These are phyloP conservation scores for Exophiala sideris DNA, from an alignment of 2,329 filamentous ascomycete species.

Conservation along the genomic window DNA sequence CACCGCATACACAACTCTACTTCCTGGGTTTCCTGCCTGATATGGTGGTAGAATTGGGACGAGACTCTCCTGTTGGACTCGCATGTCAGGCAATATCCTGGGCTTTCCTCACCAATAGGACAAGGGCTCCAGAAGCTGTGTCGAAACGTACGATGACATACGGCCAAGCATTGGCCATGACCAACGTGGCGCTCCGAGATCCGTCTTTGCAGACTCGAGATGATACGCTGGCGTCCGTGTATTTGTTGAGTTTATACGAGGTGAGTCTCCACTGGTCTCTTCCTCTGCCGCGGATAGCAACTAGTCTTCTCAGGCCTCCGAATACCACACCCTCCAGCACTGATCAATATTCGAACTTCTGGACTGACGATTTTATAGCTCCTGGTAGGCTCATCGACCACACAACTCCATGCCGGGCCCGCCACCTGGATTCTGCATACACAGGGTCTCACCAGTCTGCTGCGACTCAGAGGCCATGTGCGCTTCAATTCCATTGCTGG, in stretches of 20 bases:
- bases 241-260: constrained; percentile 25
- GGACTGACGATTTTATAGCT: constrained; percentile 3
- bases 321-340: not conserved
- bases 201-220: constrained; percentile 8
- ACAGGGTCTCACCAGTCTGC: constrained; percentile 16
- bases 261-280: constrained; percentile 1
- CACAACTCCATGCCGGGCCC: not conserved
- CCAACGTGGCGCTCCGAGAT: constrained; percentile 20
- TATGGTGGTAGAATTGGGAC: constrained; percentile 8
- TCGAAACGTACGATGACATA: constrained; percentile 15
- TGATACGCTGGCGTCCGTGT: constrained; percentile 18
- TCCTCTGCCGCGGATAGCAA: not conserved
- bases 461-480: constrained; percentile 15
- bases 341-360: not conserved
- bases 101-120: constrained; percentile 13
- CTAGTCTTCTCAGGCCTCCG: not conserved
- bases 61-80: constrained; percentile 13
- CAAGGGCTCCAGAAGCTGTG: constrained; percentile 5
- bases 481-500: constrained; percentile 3
- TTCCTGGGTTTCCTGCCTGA: constrained; percentile 14
- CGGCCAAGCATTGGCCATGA: constrained; percentile 15
- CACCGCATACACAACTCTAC: not conserved
- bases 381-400: constrained; percentile 11
- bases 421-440: constrained; percentile 20
- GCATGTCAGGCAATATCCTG: constrained; percentile 16